Evolutionary conservation across 2,329 filamentous ascomycete species (phyloP).

Genomic region (Monosporascus sp.): DNA sequence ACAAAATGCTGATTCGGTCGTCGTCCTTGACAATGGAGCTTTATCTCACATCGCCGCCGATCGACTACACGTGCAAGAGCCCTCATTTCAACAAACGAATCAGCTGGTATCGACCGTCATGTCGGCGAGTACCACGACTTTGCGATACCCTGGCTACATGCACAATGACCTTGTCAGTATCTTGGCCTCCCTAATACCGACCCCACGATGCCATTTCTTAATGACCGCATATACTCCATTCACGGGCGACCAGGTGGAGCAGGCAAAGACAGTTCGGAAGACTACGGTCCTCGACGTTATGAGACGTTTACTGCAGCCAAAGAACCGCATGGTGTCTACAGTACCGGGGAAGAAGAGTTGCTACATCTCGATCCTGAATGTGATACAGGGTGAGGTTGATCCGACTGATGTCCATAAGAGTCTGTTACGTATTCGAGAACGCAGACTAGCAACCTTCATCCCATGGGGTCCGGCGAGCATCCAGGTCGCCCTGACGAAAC

Average conservation of each 20-base stretch:
- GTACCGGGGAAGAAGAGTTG: conserved; percentile 94
- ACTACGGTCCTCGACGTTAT: conserved; percentile 98
- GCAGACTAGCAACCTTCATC: conserved; percentile 90
- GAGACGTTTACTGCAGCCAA: conserved; percentile 89
- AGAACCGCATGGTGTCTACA: conserved; percentile 98
- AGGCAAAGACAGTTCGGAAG: conserved; percentile 95
- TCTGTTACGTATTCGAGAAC: conserved; percentile 88
- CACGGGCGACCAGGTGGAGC: conserved; percentile 90
- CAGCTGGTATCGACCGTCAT: conserved; percentile 97
- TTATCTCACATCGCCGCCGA: conserved; percentile 91
- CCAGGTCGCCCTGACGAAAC: conserved; percentile 92
- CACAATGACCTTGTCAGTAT: conserved; percentile 99
- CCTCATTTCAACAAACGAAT: conserved; percentile 95
- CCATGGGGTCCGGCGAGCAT: conserved; percentile 98
- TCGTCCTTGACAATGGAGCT: conserved; percentile 94
- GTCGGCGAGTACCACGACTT: conserved; percentile 94
- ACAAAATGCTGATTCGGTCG: conserved; percentile 95
- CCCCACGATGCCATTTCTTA: conserved; percentile 93
- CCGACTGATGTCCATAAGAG: conserved; percentile 99
- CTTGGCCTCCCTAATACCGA: conserved; percentile 90
- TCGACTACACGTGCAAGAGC: conserved; percentile 87
- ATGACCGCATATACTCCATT: conserved; percentile 99
- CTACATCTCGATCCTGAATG: conserved; percentile 98
- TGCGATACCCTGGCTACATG: conserved; percentile 98
- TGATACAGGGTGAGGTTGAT: conserved; percentile 97